Evolutionary conservation across 2,329 filamentous ascomycete genomes (phyloP).

Genomic region (Chaetomiaceae sp.): DNA sequence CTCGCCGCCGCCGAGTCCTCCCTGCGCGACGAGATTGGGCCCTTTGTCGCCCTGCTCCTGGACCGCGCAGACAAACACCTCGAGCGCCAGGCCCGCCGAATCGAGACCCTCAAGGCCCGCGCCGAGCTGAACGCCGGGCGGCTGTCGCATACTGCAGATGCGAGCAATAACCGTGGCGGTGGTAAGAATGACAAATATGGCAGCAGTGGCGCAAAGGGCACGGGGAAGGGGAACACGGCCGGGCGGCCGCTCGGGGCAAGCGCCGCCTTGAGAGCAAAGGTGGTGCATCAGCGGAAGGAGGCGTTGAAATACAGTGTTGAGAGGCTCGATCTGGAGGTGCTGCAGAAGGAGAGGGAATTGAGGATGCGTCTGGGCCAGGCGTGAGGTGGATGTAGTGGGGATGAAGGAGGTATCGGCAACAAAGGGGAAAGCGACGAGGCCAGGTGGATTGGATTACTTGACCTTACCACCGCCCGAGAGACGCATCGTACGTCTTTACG

Average conservation of each 20-base stretch:
- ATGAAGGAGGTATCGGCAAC: no score
- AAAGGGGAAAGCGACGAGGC: no score
- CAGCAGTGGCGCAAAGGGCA: constrained; percentile 16
- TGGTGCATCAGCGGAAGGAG: constrained; percentile 76
- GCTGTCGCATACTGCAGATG: constrained; percentile 34
- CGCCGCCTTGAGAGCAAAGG: constrained; percentile 49
- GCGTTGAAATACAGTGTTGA: constrained; percentile 82
- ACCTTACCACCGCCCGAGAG: no score
- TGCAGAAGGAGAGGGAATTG: constrained; percentile 63
- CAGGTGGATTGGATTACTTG: no score
- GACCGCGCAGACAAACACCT: constrained; percentile 78
- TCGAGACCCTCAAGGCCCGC: constrained; percentile 77
- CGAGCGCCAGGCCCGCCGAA: constrained; percentile 74
- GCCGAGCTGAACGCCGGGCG: constrained; percentile 77
- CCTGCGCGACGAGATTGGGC: constrained; percentile 83
- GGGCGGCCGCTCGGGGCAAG: constrained; percentile 50
- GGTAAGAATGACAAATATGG: constrained; percentile 20
- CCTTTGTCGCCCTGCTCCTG: constrained; percentile 74
- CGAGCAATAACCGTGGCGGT: constrained; percentile 24
- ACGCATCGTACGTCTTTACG: no score
- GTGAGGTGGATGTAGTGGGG: constrained; percentile 8
- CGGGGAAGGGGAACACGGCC: constrained; percentile 16
- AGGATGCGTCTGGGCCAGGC: constrained; percentile 35
- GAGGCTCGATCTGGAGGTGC: constrained; percentile 77
- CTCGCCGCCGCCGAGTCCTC: constrained; percentile 77